Evolutionary conservation across 148 eudicot species (phyloP), one percentile per base, ranked within the genome.

Genomic region (Amaranthus cruentus): DNA sequence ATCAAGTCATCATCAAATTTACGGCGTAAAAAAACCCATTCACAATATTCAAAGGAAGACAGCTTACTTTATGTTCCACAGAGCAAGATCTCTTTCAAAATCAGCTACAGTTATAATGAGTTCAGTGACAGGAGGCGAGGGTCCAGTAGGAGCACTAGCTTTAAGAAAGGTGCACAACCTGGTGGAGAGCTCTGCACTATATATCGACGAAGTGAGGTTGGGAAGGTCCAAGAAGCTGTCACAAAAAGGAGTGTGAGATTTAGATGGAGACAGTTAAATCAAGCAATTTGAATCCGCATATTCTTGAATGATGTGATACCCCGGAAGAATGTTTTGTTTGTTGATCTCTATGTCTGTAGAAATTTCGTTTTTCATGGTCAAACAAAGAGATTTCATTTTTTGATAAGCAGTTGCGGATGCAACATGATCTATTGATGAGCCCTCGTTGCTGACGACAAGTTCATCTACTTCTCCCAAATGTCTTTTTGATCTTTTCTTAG

Each of bases 171-270:
- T 18, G 47, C 63, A 68, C 66, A 83, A 59, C 50, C 76, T 63
- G 58, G 72, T 47, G 71, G 77, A 70, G 51, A 83, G 82, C 59
- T 83, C 85, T 46, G 67, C 81, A 51, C 77, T 83, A 74, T 79
- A 83, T 59, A 79, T 72, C n/a, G 82, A 55, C 28, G 85, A 73
- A 9, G 85, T 79, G 21, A 83, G 71, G 69, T 83, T 83, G 11
- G 85, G 85, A 28, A 83, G 82, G 70, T 83, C 85, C 73, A 83
- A 71, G 76, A 79, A 79, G 54, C 85, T 82, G 80, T 62, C 58
- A 61, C 6, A 59, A 15, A 70, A 4, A n/a, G n/a, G 47, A 75
- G 10, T 72, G 48, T 65, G 50, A 56, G n/a, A 12, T 43, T 7
- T 7, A 14, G 50, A 66, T 69, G 47, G 12, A 42, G 52, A 56